Conservation (phyloP, 2,329 filamentous ascomycete species). For the Colletotrichum lupini region DNA sequence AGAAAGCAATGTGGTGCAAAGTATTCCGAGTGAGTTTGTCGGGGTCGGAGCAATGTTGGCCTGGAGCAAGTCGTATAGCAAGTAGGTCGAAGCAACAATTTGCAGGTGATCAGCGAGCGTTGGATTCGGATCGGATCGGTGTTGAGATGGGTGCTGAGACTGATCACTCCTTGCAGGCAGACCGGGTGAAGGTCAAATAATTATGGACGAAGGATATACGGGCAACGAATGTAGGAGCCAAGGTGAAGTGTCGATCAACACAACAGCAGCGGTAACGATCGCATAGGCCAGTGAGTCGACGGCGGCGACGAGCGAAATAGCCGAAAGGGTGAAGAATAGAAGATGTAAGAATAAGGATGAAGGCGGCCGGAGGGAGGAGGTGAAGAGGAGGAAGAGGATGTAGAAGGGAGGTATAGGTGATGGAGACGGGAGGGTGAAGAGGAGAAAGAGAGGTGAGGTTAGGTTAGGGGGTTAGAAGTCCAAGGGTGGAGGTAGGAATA, state of each 20-base stretch:
- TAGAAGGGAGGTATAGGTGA: constrained; percentile 39
- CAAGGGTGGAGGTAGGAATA: constrained; percentile 32
- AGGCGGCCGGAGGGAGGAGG: constrained; percentile 41
- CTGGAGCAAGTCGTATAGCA: constrained; percentile 13
- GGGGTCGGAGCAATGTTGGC: background rate
- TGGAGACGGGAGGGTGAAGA: constrained; percentile 40
- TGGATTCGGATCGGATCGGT: constrained; percentile 24
- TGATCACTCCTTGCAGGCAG: constrained; percentile 32
- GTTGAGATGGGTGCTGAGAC: background rate
- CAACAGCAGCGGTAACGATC: constrained; percentile 31
- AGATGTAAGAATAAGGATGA: constrained; percentile 44
- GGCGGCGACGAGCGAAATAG: constrained; percentile 26
- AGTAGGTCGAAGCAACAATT: constrained; percentile 15
- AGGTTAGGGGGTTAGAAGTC: constrained; percentile 35
- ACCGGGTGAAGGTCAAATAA: constrained; percentile 35
- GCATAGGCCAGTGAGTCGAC: constrained; percentile 32
- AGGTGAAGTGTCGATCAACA: constrained; percentile 33
- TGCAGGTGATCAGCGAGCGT: constrained; percentile 30
- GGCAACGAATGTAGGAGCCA: constrained; percentile 37
- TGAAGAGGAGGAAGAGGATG: constrained; percentile 39
- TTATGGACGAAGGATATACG: constrained; percentile 37
- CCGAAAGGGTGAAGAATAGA: constrained; percentile 44
- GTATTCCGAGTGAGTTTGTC: background rate
- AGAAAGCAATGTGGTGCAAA: background rate
- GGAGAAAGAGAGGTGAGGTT: constrained; percentile 34